Evolutionary conservation across 2,329 filamentous ascomycete species (phyloP), one percentile per base, ranked within the genome.

Genomic region (Fragosphaeria purpurea): DNA sequence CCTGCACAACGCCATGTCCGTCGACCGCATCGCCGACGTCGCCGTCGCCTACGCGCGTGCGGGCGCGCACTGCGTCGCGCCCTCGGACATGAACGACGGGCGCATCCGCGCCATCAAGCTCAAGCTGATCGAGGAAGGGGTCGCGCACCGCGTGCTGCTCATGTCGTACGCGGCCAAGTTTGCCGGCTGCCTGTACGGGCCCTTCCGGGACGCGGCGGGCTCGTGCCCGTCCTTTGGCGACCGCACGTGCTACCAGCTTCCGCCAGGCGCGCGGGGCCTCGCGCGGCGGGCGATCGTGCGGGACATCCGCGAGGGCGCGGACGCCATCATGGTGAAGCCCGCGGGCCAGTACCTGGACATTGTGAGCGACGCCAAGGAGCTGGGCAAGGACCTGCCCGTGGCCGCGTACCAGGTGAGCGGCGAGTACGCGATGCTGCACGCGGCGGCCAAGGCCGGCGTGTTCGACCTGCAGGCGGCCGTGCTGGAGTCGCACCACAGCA

Each of bases 101-200:
- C 86, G 93, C 57, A 94, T 98, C 62, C 87, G 91, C 52, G 91
- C 90, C 55, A 98, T 98, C 68, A 98, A 98, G 76, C 79, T 96
- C 49, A 97, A 96, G 74, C 75, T 98, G 55, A 97, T 97, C 52
- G 91, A 97, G 67, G 84, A 89, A 52, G 91, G 91, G 49, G 86
- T 97, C 59, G 85, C 90, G 6, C 93, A 98, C 72, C 84, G 85
- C 64, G 85, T 91, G 10, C 79, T 95, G 50, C 77, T 98, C 54
- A 97, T 98, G 93, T 95, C 89, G 5, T 98, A 98, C 70, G 89
- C 89, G 11, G 93, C 93, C 62, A 98, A 98, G 67, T 98, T 98
- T 70, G 91, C 87, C 30, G 93, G 93, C 44, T 97, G 90, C 65
- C 72, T 97, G 8, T 98, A 98, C 69, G 93, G 93, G 0, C 93